These are phyloP conservation scores for Thyridium curvatum DNA, from an alignment of 2,329 filamentous ascomycete genomes.

Conservation along the genomic window DNA sequence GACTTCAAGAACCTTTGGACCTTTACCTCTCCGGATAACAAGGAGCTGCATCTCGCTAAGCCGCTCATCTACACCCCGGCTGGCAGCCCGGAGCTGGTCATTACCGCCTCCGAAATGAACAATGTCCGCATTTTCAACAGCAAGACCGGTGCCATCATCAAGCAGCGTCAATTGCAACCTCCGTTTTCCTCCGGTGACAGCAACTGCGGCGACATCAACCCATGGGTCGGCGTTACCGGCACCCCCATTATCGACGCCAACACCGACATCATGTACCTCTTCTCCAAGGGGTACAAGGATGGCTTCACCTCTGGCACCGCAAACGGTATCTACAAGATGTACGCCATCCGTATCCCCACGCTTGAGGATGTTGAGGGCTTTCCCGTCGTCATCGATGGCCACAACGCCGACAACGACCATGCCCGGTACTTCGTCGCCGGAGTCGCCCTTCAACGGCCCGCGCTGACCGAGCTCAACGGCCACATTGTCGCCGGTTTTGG, in stretches of 20 bases:
- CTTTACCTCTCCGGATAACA: constrained; percentile 15
- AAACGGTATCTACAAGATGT: constrained; percentile 9
- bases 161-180: constrained; percentile 26
- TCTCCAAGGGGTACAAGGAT: constrained; percentile 25
- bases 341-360: constrained; percentile 7
- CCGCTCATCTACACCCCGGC: constrained; percentile 35
- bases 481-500: constrained; percentile 47
- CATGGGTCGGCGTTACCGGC: constrained; percentile 28
- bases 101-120: constrained; percentile 30
- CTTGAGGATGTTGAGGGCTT: constrained; percentile 20
- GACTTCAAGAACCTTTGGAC: constrained; percentile 25
- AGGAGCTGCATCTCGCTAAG: constrained; percentile 32
- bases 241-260: constrained; percentile 27
- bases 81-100: constrained; percentile 25
- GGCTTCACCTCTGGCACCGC: constrained; percentile 1
- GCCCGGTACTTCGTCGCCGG: constrained; percentile 45
- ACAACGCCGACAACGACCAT: constrained; percentile 36
- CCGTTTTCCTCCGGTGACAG: constrained; percentile 30
- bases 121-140: constrained; percentile 31
- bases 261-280: constrained; percentile 27
- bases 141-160: constrained; percentile 29
- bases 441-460: constrained; percentile 44
- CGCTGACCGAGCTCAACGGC: constrained; percentile 35
- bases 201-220: constrained; percentile 31
- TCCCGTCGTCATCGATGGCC: constrained; percentile 40